phyloP scores from a whole-genome alignment of 768 basidiomycete species.

The Xerocomellus dryophilus region DNA sequence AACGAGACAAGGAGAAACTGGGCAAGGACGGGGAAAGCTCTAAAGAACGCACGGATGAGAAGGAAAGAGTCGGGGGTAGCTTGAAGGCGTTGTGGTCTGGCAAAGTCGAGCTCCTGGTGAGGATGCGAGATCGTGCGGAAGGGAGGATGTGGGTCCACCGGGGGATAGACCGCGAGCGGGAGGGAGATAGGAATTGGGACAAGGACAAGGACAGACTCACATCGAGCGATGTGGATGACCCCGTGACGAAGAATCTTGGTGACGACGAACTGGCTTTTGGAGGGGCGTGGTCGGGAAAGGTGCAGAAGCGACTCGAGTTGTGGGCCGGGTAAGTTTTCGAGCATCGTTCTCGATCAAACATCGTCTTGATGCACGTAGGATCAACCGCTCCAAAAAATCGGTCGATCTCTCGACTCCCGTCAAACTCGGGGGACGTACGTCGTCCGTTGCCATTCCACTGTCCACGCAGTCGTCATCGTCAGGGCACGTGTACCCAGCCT shows the following conservation, averaged over 20 bases:
- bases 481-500: constrained; percentile 25
- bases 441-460: constrained; percentile 29
- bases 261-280: constrained; percentile 34
- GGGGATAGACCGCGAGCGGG: constrained; percentile 27
- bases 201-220: constrained; percentile 28
- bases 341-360: not conserved
- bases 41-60: constrained; percentile 32
- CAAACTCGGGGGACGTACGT: constrained; percentile 23
- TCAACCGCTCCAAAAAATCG: constrained; percentile 35
- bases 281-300: constrained; percentile 40
- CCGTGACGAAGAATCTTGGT: constrained; percentile 17
- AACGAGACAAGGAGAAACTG: constrained; percentile 37
- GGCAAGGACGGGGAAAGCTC: constrained; percentile 36
- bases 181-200: constrained; percentile 26
- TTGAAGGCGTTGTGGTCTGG: constrained; percentile 35
- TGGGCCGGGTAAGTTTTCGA: constrained; percentile 44
- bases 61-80: constrained; percentile 34
- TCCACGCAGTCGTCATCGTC: constrained; percentile 37
- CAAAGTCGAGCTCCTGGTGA: constrained; percentile 24
- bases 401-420: constrained; percentile 26
- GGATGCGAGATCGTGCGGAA: constrained; percentile 31
- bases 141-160: constrained; percentile 14
- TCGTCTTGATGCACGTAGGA: constrained; percentile 22
- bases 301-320: constrained; percentile 47
- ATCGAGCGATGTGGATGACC: constrained; percentile 33